Conservation (phyloP, 345 rosid species). For the Dipteronia sinensis region DNA sequence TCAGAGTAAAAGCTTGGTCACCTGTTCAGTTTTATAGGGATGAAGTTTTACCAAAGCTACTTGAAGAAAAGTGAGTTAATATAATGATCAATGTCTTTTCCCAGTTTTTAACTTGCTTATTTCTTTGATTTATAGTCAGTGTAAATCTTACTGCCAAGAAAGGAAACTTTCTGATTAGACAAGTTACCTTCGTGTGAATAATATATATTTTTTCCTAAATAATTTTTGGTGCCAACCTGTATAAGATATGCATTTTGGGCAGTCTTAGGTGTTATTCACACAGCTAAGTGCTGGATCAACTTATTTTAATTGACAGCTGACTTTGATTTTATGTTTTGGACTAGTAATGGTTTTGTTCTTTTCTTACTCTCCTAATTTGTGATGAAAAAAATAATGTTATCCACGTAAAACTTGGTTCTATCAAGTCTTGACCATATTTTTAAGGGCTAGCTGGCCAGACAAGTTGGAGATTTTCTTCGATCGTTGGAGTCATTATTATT, state of each 20-base stretch:
- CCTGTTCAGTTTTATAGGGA: constrained; percentile 82
- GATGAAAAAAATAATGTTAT: not conserved
- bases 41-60: constrained; percentile 81
- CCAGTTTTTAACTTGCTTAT: not conserved
- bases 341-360: not conserved
- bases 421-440: not conserved
- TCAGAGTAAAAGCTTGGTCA: constrained; percentile 98
- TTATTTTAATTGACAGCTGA: not conserved
- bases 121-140: not conserved
- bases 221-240: not conserved
- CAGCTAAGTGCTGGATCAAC: constrained; percentile 1
- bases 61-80: constrained; percentile 89
- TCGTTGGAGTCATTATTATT: not conserved
- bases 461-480: not conserved
- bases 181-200: not conserved
- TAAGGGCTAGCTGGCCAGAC: not conserved
- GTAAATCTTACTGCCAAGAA: not conserved
- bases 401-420: not conserved
- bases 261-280: not conserved
- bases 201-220: not conserved
- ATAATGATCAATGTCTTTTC: constrained; percentile 11
- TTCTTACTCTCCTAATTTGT: not conserved
- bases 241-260: not conserved
- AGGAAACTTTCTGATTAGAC: not conserved
- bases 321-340: not conserved